phyloP scores from a whole-genome alignment of 2,329 filamentous ascomycete species.

The Xylariales sp. region DNA sequence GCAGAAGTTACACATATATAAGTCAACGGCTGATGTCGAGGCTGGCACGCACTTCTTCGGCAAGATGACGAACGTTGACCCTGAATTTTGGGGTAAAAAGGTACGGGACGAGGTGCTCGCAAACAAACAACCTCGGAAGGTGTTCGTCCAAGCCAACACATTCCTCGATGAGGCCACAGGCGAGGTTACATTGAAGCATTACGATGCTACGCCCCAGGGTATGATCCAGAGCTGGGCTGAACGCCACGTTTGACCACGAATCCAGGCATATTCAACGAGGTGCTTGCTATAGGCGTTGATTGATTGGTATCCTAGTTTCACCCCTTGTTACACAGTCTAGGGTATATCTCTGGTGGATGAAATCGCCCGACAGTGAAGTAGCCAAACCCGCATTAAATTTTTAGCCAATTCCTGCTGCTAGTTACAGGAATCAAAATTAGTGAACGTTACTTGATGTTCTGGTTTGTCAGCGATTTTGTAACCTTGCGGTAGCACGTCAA shows the following conservation, averaged over 20 bases:
- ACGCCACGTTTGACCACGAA: conserved; percentile 56
- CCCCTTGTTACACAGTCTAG: background rate
- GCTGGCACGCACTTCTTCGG: conserved; percentile 83
- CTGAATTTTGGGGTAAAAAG: conserved; percentile 84
- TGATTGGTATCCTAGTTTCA: background rate
- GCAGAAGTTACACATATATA: conserved; percentile 92
- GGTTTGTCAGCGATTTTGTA: conserved; percentile 1
- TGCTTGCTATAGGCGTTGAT: conserved; percentile 19
- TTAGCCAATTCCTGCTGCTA: conserved; percentile 16
- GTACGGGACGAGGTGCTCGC: conserved; percentile 79
- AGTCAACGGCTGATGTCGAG: conserved; percentile 86
- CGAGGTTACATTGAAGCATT: conserved; percentile 83
- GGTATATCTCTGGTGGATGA: background rate
- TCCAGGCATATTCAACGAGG: background rate
- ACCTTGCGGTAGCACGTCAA: background rate
- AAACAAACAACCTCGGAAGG: conserved; percentile 85
- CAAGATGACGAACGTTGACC: conserved; percentile 82
- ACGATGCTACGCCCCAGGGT: conserved; percentile 82
- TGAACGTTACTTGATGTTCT: conserved; percentile 4
- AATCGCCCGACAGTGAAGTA: background rate
- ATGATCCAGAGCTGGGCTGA: conserved; percentile 87
- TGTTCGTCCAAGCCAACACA: conserved; percentile 96
- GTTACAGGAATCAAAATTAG: conserved; percentile 17
- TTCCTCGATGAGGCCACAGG: conserved; percentile 74
- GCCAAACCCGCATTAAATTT: conserved; percentile 5